Conservation (phyloP, 2,329 filamentous ascomycete species). For the Aspergillus flavus region DNA sequence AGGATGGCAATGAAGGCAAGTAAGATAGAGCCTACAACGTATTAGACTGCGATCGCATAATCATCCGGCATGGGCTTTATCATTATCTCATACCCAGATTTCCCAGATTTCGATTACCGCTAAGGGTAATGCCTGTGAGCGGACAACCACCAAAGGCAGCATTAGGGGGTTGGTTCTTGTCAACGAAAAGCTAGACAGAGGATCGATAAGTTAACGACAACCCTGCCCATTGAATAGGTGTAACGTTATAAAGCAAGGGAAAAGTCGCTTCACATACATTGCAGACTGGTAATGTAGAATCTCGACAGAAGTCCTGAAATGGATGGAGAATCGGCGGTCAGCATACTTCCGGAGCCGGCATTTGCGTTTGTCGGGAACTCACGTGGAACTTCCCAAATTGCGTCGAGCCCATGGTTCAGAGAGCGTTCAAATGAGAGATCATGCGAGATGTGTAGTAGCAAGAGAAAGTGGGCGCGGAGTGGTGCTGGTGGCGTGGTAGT, state of each 20-base stretch:
- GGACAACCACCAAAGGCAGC: constrained; percentile 69
- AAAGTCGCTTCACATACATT: constrained; percentile 64
- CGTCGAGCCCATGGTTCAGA: constrained; percentile 51
- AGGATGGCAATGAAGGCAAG: constrained; percentile 77
- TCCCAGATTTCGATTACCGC: constrained; percentile 66
- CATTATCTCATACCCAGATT: constrained; percentile 71
- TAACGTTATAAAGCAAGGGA: constrained; percentile 1
- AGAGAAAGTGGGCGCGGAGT: constrained; percentile 6
- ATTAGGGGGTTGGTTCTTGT: constrained; percentile 61
- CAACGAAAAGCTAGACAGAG: constrained; percentile 63
- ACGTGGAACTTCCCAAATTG: constrained; percentile 64
- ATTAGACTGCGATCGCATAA: constrained; percentile 18
- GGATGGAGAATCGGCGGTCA: constrained; percentile 27
- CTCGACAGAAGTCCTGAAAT: constrained; percentile 74
- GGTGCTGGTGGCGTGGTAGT: constrained; percentile 10
- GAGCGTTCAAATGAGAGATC: constrained; percentile 15
- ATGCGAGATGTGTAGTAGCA: constrained; percentile 13
- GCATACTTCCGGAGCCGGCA: constrained; percentile 2
- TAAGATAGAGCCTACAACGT: constrained; percentile 74
- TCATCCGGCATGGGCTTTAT: constrained; percentile 30
- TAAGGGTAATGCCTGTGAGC: constrained; percentile 73
- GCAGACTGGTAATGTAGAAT: constrained; percentile 80
- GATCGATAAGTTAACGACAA: constrained; percentile 20
- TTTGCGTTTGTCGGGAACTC: constrained; percentile 29
- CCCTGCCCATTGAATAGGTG: constrained; percentile 3